Evolutionary conservation across 164 flowering plant genomes (phyloP), one percentile per base, ranked within the genome.

Genomic region (Saururus chinensis): DNA sequence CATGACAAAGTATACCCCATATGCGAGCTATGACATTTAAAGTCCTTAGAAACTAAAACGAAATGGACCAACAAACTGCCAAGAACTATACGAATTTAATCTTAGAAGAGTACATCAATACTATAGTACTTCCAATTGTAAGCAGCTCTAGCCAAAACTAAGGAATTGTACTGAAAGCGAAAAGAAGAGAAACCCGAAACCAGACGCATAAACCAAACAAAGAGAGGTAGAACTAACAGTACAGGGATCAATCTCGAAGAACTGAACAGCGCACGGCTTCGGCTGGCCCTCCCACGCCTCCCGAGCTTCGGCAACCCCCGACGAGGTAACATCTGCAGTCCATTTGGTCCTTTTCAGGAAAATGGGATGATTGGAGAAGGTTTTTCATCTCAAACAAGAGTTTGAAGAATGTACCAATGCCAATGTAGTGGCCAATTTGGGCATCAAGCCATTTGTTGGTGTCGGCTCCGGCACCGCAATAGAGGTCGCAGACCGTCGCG

Each of bases 351-450:
- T 12, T 45, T 45, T 17, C 14, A 23, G 4, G 9, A 55, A 9
- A 16, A 60, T 30, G 42, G 53, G 19, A 45, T 2, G 10, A 57
- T 25, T 57, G 4, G 19, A 6, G 0, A 57, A n/a, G 19, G 19
- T 10, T 11, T 53, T 53, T 53, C 23, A n/a, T n/a, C n/a, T n/a
- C n/a, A n/a, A n/a, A n/a, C n/a, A 9, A 23, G 1, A 0, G 12
- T 53, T 53, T 20, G 17, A 1, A 53, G 12, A 11, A 22, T 45
- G 49, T 1, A 93, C 98, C 97, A 35, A 95, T 82, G 71, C 95
- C 96, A 62, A 91, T 85, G 72, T 84, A 95, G 68, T 88, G 95
- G 55, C 85, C 85, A 19, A 95, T 88, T 66, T 81, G 95, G 55
- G 96, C 89, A 62, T 82, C 88, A 63, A 83, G 89, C 93, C 92